Percentiles rank a stretch among this genome's conserved stretches.
phyloP scores from a whole-genome alignment of 495 filamentous ascomycete species.

The Aspergillus baeticus region DNA sequence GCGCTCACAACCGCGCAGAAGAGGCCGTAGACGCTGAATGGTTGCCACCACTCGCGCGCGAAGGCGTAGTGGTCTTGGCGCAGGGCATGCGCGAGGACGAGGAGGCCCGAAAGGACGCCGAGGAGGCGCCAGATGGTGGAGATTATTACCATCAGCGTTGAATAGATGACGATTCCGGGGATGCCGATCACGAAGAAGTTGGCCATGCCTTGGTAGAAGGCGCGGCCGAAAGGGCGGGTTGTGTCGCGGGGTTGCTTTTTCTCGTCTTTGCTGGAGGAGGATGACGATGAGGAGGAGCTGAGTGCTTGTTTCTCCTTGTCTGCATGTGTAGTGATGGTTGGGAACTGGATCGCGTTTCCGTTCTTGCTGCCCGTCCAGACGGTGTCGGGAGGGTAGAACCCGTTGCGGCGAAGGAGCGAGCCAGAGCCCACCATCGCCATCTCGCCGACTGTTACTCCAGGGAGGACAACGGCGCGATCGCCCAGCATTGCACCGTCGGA shows the following conservation, averaged over 20 bases:
- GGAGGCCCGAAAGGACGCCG: constrained; percentile 20
- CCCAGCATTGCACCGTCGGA: constrained; percentile 44
- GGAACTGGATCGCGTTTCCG: constrained; percentile 40
- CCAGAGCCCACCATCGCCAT: constrained; percentile 43
- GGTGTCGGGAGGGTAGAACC: constrained; percentile 32
- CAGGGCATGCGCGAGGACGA: constrained; percentile 26
- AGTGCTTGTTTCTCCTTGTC: not conserved
- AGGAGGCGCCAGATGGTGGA: constrained; percentile 41
- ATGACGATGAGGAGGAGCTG: not conserved
- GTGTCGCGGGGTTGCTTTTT: not conserved
- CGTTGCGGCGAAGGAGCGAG: constrained; percentile 37
- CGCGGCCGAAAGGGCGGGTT: constrained; percentile 36
- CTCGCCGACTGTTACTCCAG: constrained; percentile 37
- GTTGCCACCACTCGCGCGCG: constrained; percentile 21
- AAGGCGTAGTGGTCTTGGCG: constrained; percentile 12
- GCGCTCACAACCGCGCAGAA: constrained; percentile 25
- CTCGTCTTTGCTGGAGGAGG: not conserved
- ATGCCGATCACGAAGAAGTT: constrained; percentile 39
- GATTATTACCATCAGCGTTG: constrained; percentile 29
- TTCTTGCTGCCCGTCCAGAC: constrained; percentile 45
- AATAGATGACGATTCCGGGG: constrained; percentile 40
- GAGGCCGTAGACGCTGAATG: constrained; percentile 29
- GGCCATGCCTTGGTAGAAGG: constrained; percentile 40
- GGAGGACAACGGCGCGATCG: constrained; percentile 39
- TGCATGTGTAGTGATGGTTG: constrained; percentile 4